Evolutionary conservation across 805 yeast genomes (phyloP), one percentile per base, ranked within the genome.

Genomic region (Schwanniomyces vanrijiae): DNA sequence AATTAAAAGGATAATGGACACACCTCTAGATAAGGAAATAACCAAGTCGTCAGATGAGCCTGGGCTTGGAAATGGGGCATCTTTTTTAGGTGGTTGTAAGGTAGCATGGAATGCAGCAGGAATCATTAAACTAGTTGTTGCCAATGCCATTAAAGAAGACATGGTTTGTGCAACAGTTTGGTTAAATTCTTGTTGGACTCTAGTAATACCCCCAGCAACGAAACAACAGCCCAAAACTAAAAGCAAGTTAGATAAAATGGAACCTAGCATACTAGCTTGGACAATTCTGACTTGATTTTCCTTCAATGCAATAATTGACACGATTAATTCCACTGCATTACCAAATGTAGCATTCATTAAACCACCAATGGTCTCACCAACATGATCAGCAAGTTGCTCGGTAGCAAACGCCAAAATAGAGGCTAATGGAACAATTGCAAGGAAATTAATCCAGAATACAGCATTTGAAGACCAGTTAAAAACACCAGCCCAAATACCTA

Each of bases 141-240:
- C 88, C 47, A 94, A 82, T 1, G 96, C 96, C 82, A 94, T 81
- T 54, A 94, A 76, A 1, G 97, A 90, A 28, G 90, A 81, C 99
- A 94, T 94, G 6, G 98, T 91, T 69, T 94, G 98, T 4, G 99
- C 99, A 6, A 91, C 97, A 0, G 98, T 92, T 68, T 88, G 96
- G 73, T 90, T 90, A 72, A 94, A 94, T 1, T 78, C 78, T 67
- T 94, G 98, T 65, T 88, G 94, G 31, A 85, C 76, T 52, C 94
- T 81, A 55, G 88, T 85, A 64, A 84, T 79, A 14, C 99, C 99
- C 47, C 99, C 99, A 37, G 88, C 90, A 13, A 92, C 69, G 62
- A 94, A 94, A 64, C 97, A 90, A 66, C 96, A 87, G n/a, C 99
- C 99, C 44, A 94, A 76, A 2, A 94, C 99, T 46, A 94, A 76